Conservation (phyloP, 2,329 filamentous ascomycete species). For the Cladosporium sp. region DNA sequence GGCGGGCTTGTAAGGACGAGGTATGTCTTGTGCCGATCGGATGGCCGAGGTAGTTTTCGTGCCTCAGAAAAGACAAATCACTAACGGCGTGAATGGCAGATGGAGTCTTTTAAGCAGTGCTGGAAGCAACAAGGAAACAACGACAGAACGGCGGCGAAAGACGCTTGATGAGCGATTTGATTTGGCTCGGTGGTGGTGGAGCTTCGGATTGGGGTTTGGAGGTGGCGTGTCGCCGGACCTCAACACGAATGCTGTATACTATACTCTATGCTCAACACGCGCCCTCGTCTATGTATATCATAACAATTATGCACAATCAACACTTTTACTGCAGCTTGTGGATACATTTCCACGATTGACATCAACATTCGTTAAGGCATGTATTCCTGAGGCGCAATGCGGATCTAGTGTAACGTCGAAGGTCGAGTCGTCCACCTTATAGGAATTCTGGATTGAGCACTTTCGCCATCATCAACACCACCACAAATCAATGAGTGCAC, state of each 20-base stretch:
- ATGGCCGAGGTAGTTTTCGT: not conserved
- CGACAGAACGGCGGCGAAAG: constrained; percentile 73
- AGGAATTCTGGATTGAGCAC: not conserved
- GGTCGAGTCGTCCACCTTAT: not conserved
- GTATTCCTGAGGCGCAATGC: not conserved
- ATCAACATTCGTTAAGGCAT: not conserved
- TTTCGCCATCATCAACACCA: not conserved
- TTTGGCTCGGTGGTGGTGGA: constrained; percentile 1
- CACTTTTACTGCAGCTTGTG: not conserved
- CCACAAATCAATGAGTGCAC: constrained; percentile 24
- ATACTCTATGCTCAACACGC: not conserved
- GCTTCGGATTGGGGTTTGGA: constrained; percentile 4
- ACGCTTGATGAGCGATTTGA: constrained; percentile 49
- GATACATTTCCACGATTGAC: not conserved
- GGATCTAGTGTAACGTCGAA: not conserved
- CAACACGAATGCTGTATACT: not conserved
- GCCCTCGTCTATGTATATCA: not conserved
- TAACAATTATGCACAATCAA: not conserved
- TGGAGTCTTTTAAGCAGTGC: constrained; percentile 84
- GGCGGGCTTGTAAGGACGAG: constrained; percentile 84
- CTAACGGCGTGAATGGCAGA: constrained; percentile 54
- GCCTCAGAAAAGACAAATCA: not conserved
- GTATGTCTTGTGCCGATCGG: constrained; percentile 53
- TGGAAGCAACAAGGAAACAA: constrained; percentile 92
- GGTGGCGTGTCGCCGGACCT: not conserved